phyloP scores from a whole-genome alignment of 2,329 filamentous ascomycete genomes.

The Nothopassalora personata region DNA sequence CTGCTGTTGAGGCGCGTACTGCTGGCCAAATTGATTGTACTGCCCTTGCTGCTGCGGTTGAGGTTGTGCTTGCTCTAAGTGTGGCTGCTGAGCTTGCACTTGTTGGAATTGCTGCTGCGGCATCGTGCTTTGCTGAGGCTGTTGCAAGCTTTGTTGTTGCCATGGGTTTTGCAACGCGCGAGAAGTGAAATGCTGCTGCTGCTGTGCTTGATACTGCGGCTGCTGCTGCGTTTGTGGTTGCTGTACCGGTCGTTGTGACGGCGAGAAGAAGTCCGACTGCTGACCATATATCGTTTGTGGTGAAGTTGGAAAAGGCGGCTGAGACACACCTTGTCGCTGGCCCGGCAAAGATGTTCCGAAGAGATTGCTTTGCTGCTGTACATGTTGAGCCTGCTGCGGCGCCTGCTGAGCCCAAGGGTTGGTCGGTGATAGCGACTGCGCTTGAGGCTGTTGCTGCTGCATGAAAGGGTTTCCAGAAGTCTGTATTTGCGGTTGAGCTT shows the following conservation, averaged over 20 bases:
- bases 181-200: conserved; percentile 14
- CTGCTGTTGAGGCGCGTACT: conserved; percentile 30
- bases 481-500: conserved; percentile 41
- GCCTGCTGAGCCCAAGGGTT: conserved; percentile 37
- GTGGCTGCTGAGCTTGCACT: conserved; percentile 24
- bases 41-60: conserved; percentile 2
- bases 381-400: conserved; percentile 10
- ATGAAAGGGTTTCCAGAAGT: conserved; percentile 46
- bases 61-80: conserved; percentile 33
- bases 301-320: conserved; percentile 24
- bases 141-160: conserved; percentile 15
- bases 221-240: conserved; percentile 13
- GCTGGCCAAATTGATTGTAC: conserved; percentile 12
- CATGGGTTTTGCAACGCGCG: conserved; percentile 7
- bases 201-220: conserved; percentile 34
- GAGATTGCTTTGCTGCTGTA: conserved; percentile 13
- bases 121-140: conserved; percentile 12
- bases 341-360: conserved; percentile 24
- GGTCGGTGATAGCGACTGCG: conserved; percentile 38
- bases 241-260: conserved; percentile 24
- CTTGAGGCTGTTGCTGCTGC: conserved; percentile 25
- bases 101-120: conserved; percentile 19
- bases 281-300: conserved; percentile 24
- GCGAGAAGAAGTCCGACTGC: conserved; percentile 27
- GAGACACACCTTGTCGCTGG: conserved; percentile 30